A percentile compares a stretch with the other conserved stretches of the same genome.
Conservation (phyloP, 768 basidiomycete genomes). For the Coprinellus aureogranulatus region DNA sequence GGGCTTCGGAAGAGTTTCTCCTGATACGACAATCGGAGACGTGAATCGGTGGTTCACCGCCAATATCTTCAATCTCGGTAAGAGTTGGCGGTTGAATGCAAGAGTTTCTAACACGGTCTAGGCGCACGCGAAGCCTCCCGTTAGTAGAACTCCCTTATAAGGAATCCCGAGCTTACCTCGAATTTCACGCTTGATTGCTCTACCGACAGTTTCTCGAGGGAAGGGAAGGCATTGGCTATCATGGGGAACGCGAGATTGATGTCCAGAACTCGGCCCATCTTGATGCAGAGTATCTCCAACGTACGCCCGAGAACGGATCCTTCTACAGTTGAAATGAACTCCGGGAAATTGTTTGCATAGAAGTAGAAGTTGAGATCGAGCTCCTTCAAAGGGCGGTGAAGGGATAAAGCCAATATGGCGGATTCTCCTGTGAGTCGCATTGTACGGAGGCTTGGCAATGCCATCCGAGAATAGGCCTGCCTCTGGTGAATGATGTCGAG, state of each 20-base stretch:
- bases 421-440: not conserved
- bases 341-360: not conserved
- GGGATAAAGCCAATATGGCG: not conserved
- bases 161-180: not conserved
- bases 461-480: not conserved
- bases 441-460: not conserved
- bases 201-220: not conserved
- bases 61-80: no score
- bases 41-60: no score
- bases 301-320: not conserved
- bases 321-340: not conserved
- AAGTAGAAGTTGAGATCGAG: not conserved
- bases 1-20: no score
- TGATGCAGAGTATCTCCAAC: not conserved
- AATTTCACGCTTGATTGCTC: not conserved
- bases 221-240: not conserved
- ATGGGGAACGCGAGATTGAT: not conserved
- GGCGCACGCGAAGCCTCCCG: no score
- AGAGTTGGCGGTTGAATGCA: no score
- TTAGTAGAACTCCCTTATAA: no score
- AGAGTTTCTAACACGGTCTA: no score
- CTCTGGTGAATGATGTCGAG: not conserved
- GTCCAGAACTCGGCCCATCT: not conserved
- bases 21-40: no score
- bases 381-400: not conserved